A percentile compares a stretch with the other conserved stretches of the same genome.
These are phyloP conservation scores for Microsporum audouinii DNA, from an alignment of 2,329 filamentous ascomycete species.

Conservation along the genomic window DNA sequence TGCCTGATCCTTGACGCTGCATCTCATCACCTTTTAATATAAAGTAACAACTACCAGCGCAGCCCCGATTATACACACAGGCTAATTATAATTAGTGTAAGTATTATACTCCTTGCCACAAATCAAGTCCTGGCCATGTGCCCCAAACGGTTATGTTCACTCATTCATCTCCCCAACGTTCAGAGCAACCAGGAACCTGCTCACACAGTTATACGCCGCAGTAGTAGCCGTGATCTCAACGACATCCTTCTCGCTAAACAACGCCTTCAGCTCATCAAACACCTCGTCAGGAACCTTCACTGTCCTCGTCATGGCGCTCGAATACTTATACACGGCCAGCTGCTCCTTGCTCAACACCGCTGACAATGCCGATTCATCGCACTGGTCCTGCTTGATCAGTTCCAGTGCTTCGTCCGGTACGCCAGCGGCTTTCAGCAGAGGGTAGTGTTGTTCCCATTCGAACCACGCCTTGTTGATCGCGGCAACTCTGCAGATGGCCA, in stretches of 20 bases:
- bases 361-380: constrained; percentile 20
- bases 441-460: constrained; percentile 71
- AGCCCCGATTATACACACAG: too few species aligned
- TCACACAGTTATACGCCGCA: constrained; percentile 75
- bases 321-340: constrained; percentile 58
- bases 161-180: constrained; percentile 45
- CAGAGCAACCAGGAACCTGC: constrained; percentile 68
- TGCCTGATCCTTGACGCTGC: not conserved
- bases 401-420: constrained; percentile 40
- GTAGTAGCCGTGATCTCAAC: constrained; percentile 73
- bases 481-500: constrained; percentile 71
- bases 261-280: constrained; percentile 50
- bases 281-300: constrained; percentile 58
- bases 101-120: too few species aligned
- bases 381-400: constrained; percentile 36
- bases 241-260: constrained; percentile 59
- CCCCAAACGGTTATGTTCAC: not conserved
- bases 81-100: too few species aligned
- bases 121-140: too few species aligned
- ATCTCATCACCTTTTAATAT: not conserved
- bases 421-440: constrained; percentile 52
- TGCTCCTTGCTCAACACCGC: constrained; percentile 45
- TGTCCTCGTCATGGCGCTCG: constrained; percentile 72
- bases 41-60: not conserved
- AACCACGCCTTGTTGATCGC: constrained; percentile 73